Evolutionary conservation across 306 rosid species (phyloP), one percentile per base, ranked within the genome.

Genomic region (Senna siamea): DNA sequence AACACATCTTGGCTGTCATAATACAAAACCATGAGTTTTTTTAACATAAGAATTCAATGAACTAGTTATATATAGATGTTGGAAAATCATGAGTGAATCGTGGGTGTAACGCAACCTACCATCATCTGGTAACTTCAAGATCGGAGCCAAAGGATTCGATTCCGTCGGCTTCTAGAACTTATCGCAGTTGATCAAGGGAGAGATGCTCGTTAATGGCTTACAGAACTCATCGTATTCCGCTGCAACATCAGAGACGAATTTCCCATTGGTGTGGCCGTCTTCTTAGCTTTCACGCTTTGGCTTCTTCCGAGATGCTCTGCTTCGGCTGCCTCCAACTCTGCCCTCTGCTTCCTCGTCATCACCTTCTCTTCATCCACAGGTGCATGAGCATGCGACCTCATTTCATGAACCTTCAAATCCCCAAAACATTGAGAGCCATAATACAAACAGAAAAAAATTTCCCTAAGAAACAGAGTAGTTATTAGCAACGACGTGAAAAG

Each of bases 1-100:
- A 93, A 30, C 83, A 91, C 67, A 77, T 93, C 97, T 75, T 87
- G 92, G 85, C 98, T 89, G 96, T 37, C n/a, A n/a, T n/a, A n/a
- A n/a, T n/a, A n/a, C n/a, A n/a, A n/a, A n/a, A n/a, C n/a, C n/a
- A n/a, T n/a, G n/a, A n/a, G n/a, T n/a, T n/a, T n/a, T n/a, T n/a
- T n/a, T n/a, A 26, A 3, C 70, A 54, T 15, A 15, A 34, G 32
- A 3, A 59, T 26, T 26, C n/a, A n/a, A n/a, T n/a, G n/a, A n/a
- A n/a, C n/a, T n/a, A n/a, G n/a, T n/a, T n/a, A n/a, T n/a, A n/a
- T n/a, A n/a, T n/a, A n/a, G n/a, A n/a, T n/a, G n/a, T n/a, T n/a
- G n/a, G 30, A 26, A 26, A 26, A 3, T 26, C 30, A 26, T 26
- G 3, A 26, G 3, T 26, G n/a, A 26, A 26, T 26, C 1, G 30